These are phyloP conservation scores for Stagonosporopsis rhizophila DNA, from an alignment of 2,329 filamentous ascomycete genomes.

Conservation along the genomic window DNA sequence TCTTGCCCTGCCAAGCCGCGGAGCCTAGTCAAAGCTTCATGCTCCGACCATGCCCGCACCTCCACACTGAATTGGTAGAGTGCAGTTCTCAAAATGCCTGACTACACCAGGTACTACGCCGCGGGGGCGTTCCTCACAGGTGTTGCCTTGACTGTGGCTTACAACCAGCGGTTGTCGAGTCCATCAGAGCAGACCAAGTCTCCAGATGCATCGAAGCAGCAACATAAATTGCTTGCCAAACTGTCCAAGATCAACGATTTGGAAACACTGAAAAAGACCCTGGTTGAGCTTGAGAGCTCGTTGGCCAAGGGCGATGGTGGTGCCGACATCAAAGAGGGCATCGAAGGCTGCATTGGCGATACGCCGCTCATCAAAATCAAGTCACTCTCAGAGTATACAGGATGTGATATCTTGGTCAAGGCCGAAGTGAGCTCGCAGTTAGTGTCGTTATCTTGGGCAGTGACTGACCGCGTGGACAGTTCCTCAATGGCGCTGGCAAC, in stretches of 20 bases:
- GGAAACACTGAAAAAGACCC: slow-evolving; percentile 33
- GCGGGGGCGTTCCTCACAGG: slow-evolving; percentile 79
- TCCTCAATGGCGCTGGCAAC: slow-evolving; percentile 91
- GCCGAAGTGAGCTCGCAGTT: slow-evolving; percentile 68
- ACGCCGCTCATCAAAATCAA: slow-evolving; percentile 88
- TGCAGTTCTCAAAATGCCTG: slow-evolving; percentile 38
- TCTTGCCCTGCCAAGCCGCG: slow-evolving; percentile 36
- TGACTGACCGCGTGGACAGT: slow-evolving; percentile 53
- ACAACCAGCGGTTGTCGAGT: slow-evolving; percentile 17
- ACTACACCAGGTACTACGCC: slow-evolving; percentile 63
- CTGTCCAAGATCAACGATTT: slow-evolving; percentile 36
- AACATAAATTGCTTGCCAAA: slow-evolving; percentile 28
- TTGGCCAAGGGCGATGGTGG: slow-evolving; percentile 17
- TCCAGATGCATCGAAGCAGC: slow-evolving; percentile 29
- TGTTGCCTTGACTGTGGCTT: slow-evolving; percentile 66
- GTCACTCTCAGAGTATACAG: slow-evolving; percentile 84
- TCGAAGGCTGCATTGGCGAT: slow-evolving; percentile 91
- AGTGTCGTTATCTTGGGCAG: neutral
- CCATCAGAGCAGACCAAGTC: slow-evolving; percentile 27
- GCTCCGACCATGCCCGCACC: slow-evolving; percentile 21
- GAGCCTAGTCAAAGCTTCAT: slow-evolving; percentile 30
- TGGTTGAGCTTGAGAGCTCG: slow-evolving; percentile 28
- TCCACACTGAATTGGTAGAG: slow-evolving; percentile 16
- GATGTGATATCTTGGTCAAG: slow-evolving; percentile 89
- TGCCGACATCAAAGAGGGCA: slow-evolving; percentile 71